A percentile compares a stretch with the other conserved stretches of the same genome.
phyloP scores from a whole-genome alignment of 345 rosid genomes.

The Linum usitatissimum region DNA sequence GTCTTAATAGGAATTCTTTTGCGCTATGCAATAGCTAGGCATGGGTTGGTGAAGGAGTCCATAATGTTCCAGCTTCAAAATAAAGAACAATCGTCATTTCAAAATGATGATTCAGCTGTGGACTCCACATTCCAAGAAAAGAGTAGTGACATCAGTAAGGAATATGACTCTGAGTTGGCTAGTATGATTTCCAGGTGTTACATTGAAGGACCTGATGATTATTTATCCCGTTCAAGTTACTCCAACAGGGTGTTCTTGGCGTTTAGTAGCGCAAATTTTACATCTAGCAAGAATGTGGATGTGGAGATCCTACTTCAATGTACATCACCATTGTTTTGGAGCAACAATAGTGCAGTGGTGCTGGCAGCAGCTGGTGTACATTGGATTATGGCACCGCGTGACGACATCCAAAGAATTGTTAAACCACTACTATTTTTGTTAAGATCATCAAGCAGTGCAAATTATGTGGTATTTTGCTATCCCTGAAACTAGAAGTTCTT shows the following conservation, averaged over 20 bases:
- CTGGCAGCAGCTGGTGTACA: conserved; percentile 91
- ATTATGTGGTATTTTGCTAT: conserved; percentile 65
- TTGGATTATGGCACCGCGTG: conserved; percentile 83
- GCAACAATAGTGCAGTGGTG: conserved; percentile 86
- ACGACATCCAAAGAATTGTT: conserved; percentile 64
- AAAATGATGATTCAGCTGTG: conserved; percentile 32
- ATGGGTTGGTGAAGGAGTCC: conserved; percentile 85
- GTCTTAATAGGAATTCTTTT: conserved; percentile 64
- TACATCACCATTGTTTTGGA: conserved; percentile 90
- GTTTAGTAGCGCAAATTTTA: conserved; percentile 36
- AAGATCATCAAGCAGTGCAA: conserved; percentile 77
- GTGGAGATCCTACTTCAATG: conserved; percentile 71
- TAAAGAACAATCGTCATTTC: conserved; percentile 30
- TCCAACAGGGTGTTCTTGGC: conserved; percentile 24
- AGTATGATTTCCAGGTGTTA: conserved; percentile 54
- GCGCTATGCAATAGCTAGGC: conserved; percentile 67
- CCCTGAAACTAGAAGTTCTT: not conserved
- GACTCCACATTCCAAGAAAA: conserved; percentile 28
- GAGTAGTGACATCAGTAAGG: conserved; percentile 17
- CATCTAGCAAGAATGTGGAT: conserved; percentile 51
- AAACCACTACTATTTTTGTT: conserved; percentile 81
- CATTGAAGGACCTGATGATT: conserved; percentile 91
- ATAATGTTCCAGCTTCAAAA: conserved; percentile 58
- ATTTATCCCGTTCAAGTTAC: conserved; percentile 51
- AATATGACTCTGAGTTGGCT: conserved; percentile 34